Evolutionary conservation across 2,329 filamentous ascomycete species (phyloP).

Genomic region (Simplicillium aogashimaense): DNA sequence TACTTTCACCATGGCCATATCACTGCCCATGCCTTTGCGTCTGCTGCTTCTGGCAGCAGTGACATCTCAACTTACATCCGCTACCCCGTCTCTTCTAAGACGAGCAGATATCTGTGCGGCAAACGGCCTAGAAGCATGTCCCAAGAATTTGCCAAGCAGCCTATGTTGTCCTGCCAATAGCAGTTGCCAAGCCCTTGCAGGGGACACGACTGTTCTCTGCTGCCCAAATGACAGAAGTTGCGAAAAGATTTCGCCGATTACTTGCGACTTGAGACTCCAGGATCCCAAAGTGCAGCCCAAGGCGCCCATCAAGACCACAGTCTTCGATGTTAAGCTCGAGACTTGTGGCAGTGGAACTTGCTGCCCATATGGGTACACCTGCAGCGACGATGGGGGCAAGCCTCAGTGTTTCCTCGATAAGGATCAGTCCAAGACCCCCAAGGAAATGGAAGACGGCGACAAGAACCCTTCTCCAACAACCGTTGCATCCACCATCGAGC

Average conservation of each 20-base stretch:
- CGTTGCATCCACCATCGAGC: slow-evolving; percentile 11
- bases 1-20: not conserved
- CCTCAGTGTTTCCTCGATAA: slow-evolving; percentile 38
- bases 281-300: slow-evolving; percentile 45
- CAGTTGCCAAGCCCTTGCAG: slow-evolving; percentile 52
- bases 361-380: slow-evolving; percentile 65
- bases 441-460: slow-evolving; percentile 12
- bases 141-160: slow-evolving; percentile 43
- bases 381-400: slow-evolving; percentile 29
- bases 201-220: slow-evolving; percentile 58
- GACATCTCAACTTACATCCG: slow-evolving; percentile 14
- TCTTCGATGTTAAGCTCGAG: slow-evolving; percentile 43
- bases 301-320: slow-evolving; percentile 56
- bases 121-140: slow-evolving; percentile 40
- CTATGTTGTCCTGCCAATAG: slow-evolving; percentile 55
- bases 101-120: slow-evolving; percentile 41
- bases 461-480: slow-evolving; percentile 3
- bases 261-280: slow-evolving; percentile 53
- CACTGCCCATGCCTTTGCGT: slow-evolving; percentile 8
- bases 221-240: slow-evolving; percentile 53
- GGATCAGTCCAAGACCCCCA: slow-evolving; percentile 36
- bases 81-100: slow-evolving; percentile 26
- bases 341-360: slow-evolving; percentile 49
- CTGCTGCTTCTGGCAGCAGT: slow-evolving; percentile 18
- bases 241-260: slow-evolving; percentile 50